A percentile compares a stretch with the other conserved stretches of the same genome.
phyloP scores from a whole-genome alignment of 1,284 basidiomycete genomes.

The Moesziomyces parantarcticus region DNA sequence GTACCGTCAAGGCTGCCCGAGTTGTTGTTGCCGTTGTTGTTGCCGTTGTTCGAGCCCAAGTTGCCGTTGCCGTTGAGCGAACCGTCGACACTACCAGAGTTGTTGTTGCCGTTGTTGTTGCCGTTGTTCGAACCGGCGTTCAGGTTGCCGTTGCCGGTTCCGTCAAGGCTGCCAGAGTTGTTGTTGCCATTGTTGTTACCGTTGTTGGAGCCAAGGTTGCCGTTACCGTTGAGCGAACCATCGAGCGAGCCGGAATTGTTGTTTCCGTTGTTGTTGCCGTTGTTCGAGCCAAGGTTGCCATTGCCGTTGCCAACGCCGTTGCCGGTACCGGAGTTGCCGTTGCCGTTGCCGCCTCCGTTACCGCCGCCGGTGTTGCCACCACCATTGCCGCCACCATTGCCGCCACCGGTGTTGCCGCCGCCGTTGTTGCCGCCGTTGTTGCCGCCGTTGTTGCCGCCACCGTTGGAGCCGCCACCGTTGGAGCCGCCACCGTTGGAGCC shows the following conservation, averaged over 20 bases:
- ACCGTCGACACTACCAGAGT: slow-evolving; percentile 5
- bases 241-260: slow-evolving; percentile 13
- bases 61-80: slow-evolving; percentile 8
- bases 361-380: slow-evolving; percentile 8
- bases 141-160: slow-evolving; percentile 11
- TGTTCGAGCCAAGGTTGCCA: slow-evolving; percentile 6
- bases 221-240: slow-evolving; percentile 11
- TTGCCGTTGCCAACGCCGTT: slow-evolving; percentile 14
- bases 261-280: slow-evolving; percentile 20
- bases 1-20: slow-evolving; percentile 9
- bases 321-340: slow-evolving; percentile 7
- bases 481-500: slow-evolving; percentile 1
- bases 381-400: slow-evolving; percentile 7
- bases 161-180: slow-evolving; percentile 12
- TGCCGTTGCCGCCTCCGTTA: slow-evolving; percentile 20
- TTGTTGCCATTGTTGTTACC: slow-evolving; percentile 25
- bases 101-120: slow-evolving; percentile 15
- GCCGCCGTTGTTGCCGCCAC: slow-evolving; percentile 12
- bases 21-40: slow-evolving; percentile 20
- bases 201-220: slow-evolving; percentile 11
- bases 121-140: slow-evolving; percentile 15
- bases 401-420: slow-evolving; percentile 7
- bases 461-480: neutral
- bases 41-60: slow-evolving; percentile 6
- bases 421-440: slow-evolving; percentile 13